Conservation (phyloP, 768 basidiomycete species). For the Pulveroboletus sp. region DNA sequence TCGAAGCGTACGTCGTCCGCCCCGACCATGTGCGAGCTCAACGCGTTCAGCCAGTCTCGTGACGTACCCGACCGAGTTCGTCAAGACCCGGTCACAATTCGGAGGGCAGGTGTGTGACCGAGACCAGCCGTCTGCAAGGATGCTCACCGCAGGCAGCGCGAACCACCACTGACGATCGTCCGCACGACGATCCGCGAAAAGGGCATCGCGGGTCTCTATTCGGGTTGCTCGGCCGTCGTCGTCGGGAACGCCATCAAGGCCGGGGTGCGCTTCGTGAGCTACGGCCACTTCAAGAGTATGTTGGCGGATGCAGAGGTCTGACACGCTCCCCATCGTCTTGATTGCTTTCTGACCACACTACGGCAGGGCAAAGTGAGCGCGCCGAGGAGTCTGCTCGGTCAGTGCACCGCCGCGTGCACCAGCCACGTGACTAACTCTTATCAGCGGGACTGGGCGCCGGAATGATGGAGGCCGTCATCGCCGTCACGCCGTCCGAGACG, state of each 20-base stretch:
- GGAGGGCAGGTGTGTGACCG: constrained; percentile 56
- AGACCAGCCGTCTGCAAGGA: not conserved
- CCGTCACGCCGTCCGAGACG: constrained; percentile 96
- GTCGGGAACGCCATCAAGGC: constrained; percentile 92
- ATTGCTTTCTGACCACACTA: not conserved
- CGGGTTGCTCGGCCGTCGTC: constrained; percentile 85
- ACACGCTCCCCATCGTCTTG: not conserved
- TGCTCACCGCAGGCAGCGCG: constrained; percentile 38
- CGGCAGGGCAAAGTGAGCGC: constrained; percentile 85
- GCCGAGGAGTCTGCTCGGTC: constrained; percentile 78
- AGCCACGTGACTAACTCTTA: constrained; percentile 11
- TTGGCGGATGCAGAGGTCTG: constrained; percentile 78
- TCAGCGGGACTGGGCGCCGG: constrained; percentile 82
- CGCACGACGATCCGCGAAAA: constrained; percentile 67
- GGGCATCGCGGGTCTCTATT: constrained; percentile 86
- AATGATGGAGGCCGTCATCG: constrained; percentile 87
- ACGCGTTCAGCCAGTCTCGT: constrained; percentile 55
- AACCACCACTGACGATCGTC: constrained; percentile 72
- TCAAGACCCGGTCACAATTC: constrained; percentile 94
- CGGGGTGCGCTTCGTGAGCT: constrained; percentile 91
- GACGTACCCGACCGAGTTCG: constrained; percentile 88
- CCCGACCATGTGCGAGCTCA: constrained; percentile 20
- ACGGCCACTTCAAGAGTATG: constrained; percentile 85
- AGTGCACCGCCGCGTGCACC: constrained; percentile 5
- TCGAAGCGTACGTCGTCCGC: constrained; percentile 88